A percentile compares a stretch with the other conserved stretches of the same genome.
These are phyloP conservation scores for Phytopythium montanum DNA, from an alignment of 352 stramenopile genomes.

Conservation along the genomic window DNA sequence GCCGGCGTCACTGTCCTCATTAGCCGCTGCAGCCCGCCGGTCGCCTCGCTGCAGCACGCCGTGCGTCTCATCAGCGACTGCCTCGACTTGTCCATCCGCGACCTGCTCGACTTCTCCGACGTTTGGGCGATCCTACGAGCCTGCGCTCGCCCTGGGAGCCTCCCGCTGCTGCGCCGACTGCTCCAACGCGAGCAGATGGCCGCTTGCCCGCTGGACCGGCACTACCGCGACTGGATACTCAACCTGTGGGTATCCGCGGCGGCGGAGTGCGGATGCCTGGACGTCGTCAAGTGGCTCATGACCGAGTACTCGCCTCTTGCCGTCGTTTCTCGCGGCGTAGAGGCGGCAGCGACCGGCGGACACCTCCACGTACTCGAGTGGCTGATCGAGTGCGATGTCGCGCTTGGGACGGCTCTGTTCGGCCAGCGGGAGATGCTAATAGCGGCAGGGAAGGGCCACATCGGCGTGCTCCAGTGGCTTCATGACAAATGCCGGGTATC, in stretches of 20 bases:
- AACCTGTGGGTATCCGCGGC: slow-evolving; percentile 13
- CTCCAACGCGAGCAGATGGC: not conserved
- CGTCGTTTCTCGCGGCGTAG: slow-evolving; percentile 18
- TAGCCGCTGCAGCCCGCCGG: no score
- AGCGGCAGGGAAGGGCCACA: slow-evolving; percentile 21
- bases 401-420: slow-evolving; percentile 15
- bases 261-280: slow-evolving; percentile 55
- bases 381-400: slow-evolving; percentile 12
- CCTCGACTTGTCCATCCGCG: no score
- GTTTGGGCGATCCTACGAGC: not conserved
- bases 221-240: not conserved
- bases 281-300: slow-evolving; percentile 62
- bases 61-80: not conserved
- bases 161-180: slow-evolving; percentile 2
- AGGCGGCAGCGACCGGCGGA: slow-evolving; percentile 62
- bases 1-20: no score
- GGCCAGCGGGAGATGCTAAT: slow-evolving; percentile 18
- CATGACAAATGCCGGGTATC: slow-evolving; percentile 14
- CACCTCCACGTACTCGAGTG: slow-evolving; percentile 56
- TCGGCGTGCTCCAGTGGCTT: slow-evolving; percentile 22
- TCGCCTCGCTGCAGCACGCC: not conserved
- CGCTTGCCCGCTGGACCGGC: not conserved
- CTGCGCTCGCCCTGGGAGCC: not conserved
- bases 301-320: no score
- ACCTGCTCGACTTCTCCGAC: not conserved